These are phyloP conservation scores for Atkinsonella hypoxylon DNA, from an alignment of 2,329 filamentous ascomycete genomes.

Conservation along the genomic window DNA sequence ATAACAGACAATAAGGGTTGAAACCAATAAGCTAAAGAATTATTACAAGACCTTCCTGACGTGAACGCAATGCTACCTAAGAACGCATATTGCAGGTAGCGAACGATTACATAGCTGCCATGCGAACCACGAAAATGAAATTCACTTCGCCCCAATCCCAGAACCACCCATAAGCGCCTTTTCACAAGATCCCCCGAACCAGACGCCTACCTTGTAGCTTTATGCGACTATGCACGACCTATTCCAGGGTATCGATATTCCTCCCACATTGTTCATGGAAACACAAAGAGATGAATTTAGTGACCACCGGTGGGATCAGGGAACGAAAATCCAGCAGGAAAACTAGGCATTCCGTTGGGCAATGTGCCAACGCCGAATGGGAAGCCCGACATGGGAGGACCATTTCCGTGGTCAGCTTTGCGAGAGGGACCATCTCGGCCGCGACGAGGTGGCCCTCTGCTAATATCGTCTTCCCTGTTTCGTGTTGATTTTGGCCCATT, in stretches of 20 bases:
- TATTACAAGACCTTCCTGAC: no score
- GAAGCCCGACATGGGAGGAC: slow-evolving; percentile 17
- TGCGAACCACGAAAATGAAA: neutral
- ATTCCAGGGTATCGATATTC: slow-evolving; percentile 1
- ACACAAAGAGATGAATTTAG: neutral
- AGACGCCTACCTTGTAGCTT: neutral
- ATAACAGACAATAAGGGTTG: no score
- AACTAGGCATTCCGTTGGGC: slow-evolving; percentile 31
- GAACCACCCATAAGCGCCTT: neutral
- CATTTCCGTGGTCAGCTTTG: slow-evolving; percentile 12
- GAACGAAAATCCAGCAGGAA: slow-evolving; percentile 27
- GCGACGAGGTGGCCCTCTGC: slow-evolving; percentile 17
- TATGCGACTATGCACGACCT: neutral
- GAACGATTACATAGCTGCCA: no score
- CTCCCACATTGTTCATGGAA: neutral
- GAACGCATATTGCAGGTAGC: no score
- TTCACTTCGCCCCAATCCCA: neutral
- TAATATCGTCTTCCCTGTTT: slow-evolving; percentile 25
- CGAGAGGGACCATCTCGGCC: slow-evolving; percentile 9
- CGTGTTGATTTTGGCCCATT: slow-evolving; percentile 54
- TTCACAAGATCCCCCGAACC: neutral
- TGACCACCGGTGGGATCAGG: slow-evolving; percentile 20
- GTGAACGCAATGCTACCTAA: no score
- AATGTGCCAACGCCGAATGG: slow-evolving; percentile 29
- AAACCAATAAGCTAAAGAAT: no score